Base-by-base conservation (phyloP, 345 rosid genomes). In the Eucalyptus tenuipes region DNA sequence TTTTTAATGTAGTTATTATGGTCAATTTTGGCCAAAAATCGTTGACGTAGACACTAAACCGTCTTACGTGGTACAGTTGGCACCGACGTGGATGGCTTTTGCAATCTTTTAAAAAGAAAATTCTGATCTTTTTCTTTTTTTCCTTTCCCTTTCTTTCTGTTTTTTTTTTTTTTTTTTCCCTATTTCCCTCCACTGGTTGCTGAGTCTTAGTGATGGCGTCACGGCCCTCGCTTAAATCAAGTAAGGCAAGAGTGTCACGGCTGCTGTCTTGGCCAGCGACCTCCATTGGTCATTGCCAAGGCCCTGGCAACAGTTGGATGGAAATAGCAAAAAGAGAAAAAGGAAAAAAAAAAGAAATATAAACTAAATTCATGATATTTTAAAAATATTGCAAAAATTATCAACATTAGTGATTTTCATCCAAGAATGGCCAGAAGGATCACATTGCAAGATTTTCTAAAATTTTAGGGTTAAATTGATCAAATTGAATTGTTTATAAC, bases 1-100 rank as follows among this genome's bases (percentile, higher is more conserved):
- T 75, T 71, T 75, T 10, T 7, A 37, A 37, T 10, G 2, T n/a
- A 64, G 71, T 12, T 3, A 2, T 64, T 64, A 0, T 4, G 9
- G 0, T 0, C 5, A 64, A 64, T n/a, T 64, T 29, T 64, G 37
- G 18, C 18, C 0, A n/a, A 13, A 64, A 14, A n/a, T 64, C 0
- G 1, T 1, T 64, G 5, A n/a, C 3, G 0, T 64, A 2, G 10
- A 64, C 16, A 7, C n/a, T 6, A 29, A 13, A 64, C 1, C 9
- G 5, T 64, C 71, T 6, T 13, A 64, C 37, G 0, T 14, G 1
- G 10, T n/a, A 64, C 1, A 3, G 0, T n/a, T 15, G 8, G 0
- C 3, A 0, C 3, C 37, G 25, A 71, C 1, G 0, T 3, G 3
- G 8, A 37, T 6, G 24, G 7, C 24, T 75, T 75, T 40, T 20